phyloP scores from a whole-genome alignment of 2,329 filamentous ascomycete genomes.

The Neodidymelliopsis sp. region DNA sequence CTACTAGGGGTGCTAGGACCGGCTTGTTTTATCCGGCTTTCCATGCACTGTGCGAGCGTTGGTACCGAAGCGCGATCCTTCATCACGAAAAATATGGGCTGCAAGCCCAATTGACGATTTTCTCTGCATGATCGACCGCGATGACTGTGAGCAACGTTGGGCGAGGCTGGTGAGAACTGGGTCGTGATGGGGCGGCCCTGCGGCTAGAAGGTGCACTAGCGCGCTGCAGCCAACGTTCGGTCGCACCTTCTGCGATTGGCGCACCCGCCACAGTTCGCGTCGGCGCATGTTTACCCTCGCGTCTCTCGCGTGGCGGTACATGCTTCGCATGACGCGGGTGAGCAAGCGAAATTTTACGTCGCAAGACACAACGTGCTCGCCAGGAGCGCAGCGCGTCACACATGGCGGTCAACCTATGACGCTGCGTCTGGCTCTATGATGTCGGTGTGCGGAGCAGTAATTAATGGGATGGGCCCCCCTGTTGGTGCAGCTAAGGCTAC shows the following conservation, averaged over 20 bases:
- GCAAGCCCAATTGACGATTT: no score
- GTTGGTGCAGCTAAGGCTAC: conserved; percentile 15
- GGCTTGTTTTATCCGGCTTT: no score
- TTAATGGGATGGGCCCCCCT: conserved; percentile 16
- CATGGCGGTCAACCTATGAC: conserved; percentile 12
- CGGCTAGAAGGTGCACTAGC: conserved; percentile 14
- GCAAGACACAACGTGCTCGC: conserved; percentile 10
- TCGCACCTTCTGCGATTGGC: conserved; percentile 11
- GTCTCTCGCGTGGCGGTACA: conserved; percentile 12
- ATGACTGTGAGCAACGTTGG: conserved; percentile 6
- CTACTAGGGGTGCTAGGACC: no score
- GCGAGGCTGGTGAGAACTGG: conserved; percentile 13
- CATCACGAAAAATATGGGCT: no score
- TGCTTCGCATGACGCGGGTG: conserved; percentile 2
- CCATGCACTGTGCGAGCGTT: no score
- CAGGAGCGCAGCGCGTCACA: conserved; percentile 15
- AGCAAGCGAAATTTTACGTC: background rate
- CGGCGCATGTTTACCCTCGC: conserved; percentile 6
- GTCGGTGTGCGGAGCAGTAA: conserved; percentile 21
- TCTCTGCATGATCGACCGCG: conserved; percentile 2
- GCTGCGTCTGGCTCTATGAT: conserved; percentile 12
- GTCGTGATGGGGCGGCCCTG: conserved; percentile 4
- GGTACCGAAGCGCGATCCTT: no score
- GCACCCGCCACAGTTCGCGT: conserved; percentile 4
- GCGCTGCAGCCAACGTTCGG: conserved; percentile 9